Evolutionary conservation across 176 grass and related monocot genomes (phyloP).

Genomic region (Ensete ventricosum): DNA sequence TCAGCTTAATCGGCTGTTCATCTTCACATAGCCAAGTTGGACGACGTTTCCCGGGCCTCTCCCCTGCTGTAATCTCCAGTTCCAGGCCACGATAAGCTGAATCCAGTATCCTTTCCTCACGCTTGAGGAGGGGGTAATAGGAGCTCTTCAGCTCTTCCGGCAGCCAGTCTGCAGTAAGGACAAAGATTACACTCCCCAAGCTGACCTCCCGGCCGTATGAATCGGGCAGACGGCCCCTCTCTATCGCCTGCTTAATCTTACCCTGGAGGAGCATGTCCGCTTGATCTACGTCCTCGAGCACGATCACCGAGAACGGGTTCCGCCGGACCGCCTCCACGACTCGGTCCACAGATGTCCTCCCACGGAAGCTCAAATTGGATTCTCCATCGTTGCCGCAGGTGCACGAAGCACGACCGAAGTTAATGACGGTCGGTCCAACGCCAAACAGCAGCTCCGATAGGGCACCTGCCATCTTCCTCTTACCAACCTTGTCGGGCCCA

Average conservation of each 20-base stretch:
- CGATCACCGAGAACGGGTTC: constrained; percentile 76
- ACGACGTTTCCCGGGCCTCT: constrained; percentile 54
- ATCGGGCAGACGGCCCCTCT: constrained; percentile 71
- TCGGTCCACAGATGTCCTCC: constrained; percentile 61
- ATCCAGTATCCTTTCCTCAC: constrained; percentile 63
- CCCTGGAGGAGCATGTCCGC: constrained; percentile 46
- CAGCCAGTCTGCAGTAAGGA: constrained; percentile 74
- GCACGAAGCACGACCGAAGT: constrained; percentile 26
- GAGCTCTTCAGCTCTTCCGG: constrained; percentile 47
- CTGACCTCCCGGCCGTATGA: constrained; percentile 77
- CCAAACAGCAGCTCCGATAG: constrained; percentile 67
- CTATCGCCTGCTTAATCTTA: constrained; percentile 78
- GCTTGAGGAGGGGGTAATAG: constrained; percentile 33
- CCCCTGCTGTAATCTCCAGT: constrained; percentile 53
- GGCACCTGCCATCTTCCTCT: constrained; percentile 68
- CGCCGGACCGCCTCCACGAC: constrained; percentile 65
- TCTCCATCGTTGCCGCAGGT: constrained; percentile 26
- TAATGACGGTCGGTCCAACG: constrained; percentile 24
- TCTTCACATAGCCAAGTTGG: constrained; percentile 57
- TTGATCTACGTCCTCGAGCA: constrained; percentile 76
- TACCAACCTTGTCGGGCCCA: constrained; percentile 82
- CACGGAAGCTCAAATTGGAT: constrained; percentile 40
- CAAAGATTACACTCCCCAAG: constrained; percentile 72
- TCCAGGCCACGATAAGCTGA: constrained; percentile 48
- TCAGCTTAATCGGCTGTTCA: constrained; percentile 41